A percentile compares a stretch with the other conserved stretches of the same genome.
phyloP scores from a whole-genome alignment of 164 flowering plant genomes.

The Liriodendron chinense region DNA sequence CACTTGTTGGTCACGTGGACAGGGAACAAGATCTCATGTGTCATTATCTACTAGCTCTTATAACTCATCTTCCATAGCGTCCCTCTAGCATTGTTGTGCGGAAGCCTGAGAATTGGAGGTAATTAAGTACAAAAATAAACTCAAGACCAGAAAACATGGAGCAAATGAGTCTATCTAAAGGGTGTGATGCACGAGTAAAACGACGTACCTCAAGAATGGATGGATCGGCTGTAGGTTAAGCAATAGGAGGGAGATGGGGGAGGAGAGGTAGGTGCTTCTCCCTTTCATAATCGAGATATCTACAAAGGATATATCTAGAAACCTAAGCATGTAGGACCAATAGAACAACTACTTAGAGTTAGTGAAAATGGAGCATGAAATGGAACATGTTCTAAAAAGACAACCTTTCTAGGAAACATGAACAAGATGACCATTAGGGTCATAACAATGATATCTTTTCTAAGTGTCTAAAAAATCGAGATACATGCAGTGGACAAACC shows the following conservation, averaged over 20 bases:
- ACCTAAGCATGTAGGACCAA: no score
- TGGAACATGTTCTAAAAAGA: not conserved
- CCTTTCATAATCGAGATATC: no score
- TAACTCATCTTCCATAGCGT: not conserved
- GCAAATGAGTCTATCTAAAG: not conserved
- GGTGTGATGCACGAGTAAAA: no score
- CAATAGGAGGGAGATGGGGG: not conserved
- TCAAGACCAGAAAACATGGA: no score
- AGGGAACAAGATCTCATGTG: not conserved
- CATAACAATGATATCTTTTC: not conserved
- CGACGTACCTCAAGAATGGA: no score
- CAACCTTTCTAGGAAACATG: not conserved
- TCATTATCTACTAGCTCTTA: not conserved
- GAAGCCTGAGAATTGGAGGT: no score
- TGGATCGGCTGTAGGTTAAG: no score
- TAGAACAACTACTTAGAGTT: no score
- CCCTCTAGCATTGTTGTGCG: not conserved
- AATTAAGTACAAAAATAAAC: no score
- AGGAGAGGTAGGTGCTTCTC: no score
- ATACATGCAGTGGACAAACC: not conserved
- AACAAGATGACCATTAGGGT: not conserved
- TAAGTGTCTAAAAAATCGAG: not conserved
- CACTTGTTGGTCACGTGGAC: not conserved
- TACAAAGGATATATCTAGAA: no score
- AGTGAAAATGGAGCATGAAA: no score